Conservation (phyloP, 2,329 filamentous ascomycete genomes). For the Catunica adiposa region DNA sequence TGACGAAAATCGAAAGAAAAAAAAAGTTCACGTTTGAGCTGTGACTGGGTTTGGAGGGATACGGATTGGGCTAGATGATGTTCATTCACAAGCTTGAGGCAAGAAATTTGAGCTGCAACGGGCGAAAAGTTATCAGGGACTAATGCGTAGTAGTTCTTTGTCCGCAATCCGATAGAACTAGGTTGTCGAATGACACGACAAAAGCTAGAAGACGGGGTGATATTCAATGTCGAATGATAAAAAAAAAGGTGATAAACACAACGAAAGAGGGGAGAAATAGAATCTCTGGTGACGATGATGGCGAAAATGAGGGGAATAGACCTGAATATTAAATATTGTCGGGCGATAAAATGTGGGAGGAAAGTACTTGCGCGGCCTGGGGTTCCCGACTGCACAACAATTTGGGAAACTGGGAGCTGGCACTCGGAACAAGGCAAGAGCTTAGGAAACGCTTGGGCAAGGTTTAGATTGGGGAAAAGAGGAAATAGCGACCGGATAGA, state of each 20-base stretch:
- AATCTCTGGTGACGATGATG: neutral
- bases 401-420: neutral
- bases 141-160: neutral
- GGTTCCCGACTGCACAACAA: neutral
- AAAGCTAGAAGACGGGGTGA: too few species aligned
- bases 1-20: neutral
- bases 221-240: too few species aligned
- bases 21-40: neutral
- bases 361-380: conserved; percentile 3
- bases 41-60: neutral
- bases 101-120: neutral
- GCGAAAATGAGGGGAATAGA: neutral
- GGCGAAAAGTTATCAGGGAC: neutral
- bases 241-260: too few species aligned
- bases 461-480: neutral
- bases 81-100: neutral
- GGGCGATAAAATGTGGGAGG: neutral
- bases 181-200: too few species aligned
- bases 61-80: neutral
- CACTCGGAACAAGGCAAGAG: neutral
- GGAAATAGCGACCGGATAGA: neutral
- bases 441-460: neutral
- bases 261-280: neutral
- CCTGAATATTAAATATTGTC: neutral
- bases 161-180: too few species aligned